Conservation (phyloP, 345 rosid genomes). For the Camelina laxa region DNA sequence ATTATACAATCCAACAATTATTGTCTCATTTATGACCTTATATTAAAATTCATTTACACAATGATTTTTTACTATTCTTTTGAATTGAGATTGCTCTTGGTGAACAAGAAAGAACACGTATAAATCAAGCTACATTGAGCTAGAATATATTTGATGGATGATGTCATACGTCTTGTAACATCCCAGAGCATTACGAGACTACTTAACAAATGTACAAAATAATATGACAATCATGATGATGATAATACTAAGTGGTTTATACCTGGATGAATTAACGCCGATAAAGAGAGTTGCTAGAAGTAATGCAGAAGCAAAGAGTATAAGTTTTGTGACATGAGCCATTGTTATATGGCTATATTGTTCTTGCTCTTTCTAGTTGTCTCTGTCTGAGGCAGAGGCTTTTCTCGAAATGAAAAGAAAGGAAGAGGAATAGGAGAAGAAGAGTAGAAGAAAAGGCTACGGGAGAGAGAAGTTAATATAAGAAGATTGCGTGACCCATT, state of each 20-base stretch:
- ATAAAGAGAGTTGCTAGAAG: slow-evolving; percentile 48
- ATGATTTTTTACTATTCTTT: neutral
- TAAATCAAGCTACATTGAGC: slow-evolving; percentile 13
- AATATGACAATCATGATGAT: neutral
- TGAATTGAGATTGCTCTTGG: neutral
- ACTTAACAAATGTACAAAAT: neutral
- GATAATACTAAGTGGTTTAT: slow-evolving; percentile 8
- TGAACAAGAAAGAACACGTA: slow-evolving; percentile 10
- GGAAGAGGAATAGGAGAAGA: slow-evolving; percentile 12
- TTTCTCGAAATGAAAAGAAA: slow-evolving; percentile 11
- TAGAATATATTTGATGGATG: neutral
- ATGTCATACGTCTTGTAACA: neutral
- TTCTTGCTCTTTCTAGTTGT: slow-evolving; percentile 33
- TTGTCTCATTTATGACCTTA: slow-evolving; percentile 13
- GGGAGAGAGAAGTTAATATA: slow-evolving; percentile 38
- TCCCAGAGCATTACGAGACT: too few relatives aligned
- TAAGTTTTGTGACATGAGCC: slow-evolving; percentile 58
- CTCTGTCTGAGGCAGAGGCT: slow-evolving; percentile 33
- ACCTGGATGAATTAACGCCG: slow-evolving; percentile 48
- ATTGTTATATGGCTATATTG: slow-evolving; percentile 43
- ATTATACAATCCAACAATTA: slow-evolving; percentile 6
- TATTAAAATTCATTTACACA: neutral
- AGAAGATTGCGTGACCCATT: slow-evolving; percentile 27
- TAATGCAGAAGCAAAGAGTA: slow-evolving; percentile 45
- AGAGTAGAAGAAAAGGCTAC: slow-evolving; percentile 31